These are phyloP conservation scores for Exophiala alcalophila DNA, from an alignment of 2,329 filamentous ascomycete species.

Conservation along the genomic window DNA sequence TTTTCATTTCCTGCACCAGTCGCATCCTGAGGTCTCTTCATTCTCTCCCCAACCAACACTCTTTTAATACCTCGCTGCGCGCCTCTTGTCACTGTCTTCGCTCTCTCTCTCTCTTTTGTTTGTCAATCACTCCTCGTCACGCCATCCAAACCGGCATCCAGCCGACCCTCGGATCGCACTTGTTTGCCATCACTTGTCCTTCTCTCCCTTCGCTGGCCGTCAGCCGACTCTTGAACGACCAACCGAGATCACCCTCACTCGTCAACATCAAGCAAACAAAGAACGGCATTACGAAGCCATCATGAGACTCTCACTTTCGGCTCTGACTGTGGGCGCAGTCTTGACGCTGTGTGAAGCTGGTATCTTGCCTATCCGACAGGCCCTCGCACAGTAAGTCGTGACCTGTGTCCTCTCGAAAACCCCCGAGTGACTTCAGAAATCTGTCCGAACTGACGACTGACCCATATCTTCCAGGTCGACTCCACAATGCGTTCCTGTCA, in stretches of 20 bases:
- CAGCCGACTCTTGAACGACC: neutral
- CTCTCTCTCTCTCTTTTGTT: slow-evolving; percentile 1
- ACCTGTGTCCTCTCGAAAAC: neutral
- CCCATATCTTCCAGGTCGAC: slow-evolving; percentile 4
- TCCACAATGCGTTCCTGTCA: slow-evolving; percentile 20
- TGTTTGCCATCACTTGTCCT: slow-evolving; percentile 2
- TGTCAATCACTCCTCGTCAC: neutral
- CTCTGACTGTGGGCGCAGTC: slow-evolving; percentile 15
- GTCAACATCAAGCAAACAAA: neutral
- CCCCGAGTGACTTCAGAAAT: too few species aligned
- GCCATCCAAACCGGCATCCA: neutral
- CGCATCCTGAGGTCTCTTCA: too few species aligned
- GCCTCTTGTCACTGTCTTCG: neutral
- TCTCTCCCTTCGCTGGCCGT: neutral
- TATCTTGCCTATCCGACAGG: slow-evolving; percentile 21
- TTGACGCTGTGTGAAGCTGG: slow-evolving; percentile 13
- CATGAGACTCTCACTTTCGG: slow-evolving; percentile 11
- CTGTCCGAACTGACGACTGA: slow-evolving; percentile 2
- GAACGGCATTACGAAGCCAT: slow-evolving; percentile 3
- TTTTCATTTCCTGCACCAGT: slow-evolving; percentile 3
- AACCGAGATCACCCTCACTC: slow-evolving; percentile 2
- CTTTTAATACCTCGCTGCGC: slow-evolving; percentile 4
- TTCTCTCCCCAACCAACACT: slow-evolving; percentile 1
- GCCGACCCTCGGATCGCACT: neutral
- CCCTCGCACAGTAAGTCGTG: slow-evolving; percentile 11